Conservation (phyloP, 176 grass and related monocot species). For the Pontederia crassipes region DNA sequence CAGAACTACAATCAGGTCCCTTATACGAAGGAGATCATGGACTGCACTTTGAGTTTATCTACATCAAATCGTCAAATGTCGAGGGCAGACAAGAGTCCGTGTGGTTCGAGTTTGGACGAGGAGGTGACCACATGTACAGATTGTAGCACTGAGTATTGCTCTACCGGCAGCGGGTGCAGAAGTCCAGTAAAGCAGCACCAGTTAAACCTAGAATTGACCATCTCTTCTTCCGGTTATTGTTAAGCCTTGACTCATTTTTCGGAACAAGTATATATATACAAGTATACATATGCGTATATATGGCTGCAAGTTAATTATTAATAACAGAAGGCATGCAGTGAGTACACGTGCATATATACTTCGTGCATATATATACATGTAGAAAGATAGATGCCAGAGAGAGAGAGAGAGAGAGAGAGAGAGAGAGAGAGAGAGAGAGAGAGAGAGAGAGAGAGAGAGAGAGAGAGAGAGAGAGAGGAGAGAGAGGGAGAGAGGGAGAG, state of each 20-base stretch:
- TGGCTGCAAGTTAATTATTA: too few species aligned
- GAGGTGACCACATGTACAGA: neutral
- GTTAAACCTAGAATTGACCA: neutral
- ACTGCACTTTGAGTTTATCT: neutral
- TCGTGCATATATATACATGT: too few species aligned
- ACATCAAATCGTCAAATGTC: neutral
- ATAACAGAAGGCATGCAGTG: too few species aligned
- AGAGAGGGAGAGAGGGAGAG: conserved; percentile 7
- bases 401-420: conserved; percentile 10
- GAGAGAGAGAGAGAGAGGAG: too few species aligned
- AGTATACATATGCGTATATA: too few species aligned
- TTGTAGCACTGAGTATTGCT: neutral
- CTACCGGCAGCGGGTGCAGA: neutral
- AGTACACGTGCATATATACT: too few species aligned
- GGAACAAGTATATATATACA: too few species aligned
- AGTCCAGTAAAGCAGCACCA: neutral
- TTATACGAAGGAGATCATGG: neutral
- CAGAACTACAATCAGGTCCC: neutral
- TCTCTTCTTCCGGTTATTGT: conserved; percentile 3
- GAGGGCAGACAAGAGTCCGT: neutral
- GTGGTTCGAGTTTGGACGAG: neutral
- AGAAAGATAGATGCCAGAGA: neutral
- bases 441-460: conserved; percentile 20
- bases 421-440: conserved; percentile 2
- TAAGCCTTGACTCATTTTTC: neutral